Base-by-base conservation (phyloP, 352 stramenopile species). In the Thraustochytrium sp. region DNA sequence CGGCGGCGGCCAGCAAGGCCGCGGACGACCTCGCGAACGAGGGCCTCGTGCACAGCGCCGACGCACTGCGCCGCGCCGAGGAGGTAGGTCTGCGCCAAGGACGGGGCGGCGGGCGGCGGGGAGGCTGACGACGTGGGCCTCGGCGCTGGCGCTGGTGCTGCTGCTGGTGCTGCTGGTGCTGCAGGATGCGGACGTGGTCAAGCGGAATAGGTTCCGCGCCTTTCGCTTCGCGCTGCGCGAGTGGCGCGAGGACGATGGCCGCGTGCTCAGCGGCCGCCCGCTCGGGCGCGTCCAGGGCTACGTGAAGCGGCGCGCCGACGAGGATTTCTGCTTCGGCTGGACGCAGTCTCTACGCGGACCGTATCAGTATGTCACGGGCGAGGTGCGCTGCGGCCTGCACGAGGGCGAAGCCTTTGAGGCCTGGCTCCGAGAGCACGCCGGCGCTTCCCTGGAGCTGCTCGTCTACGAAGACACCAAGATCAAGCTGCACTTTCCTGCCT, bases 391-490 rank as follows among this genome's bases (percentile, higher is more conserved):
- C 62, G 62, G 62, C 8, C 8, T 11, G 11, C 23, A 38, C 11
- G 36, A 21, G 11, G 40, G 36, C 26, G 37, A 75, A 11, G 38
- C 48, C 11, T 53, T 72, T 13, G 5, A 53, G 37, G 13, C 23
- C 16, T 75, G 62, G 62, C 36, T 75, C 4, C n/a, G 53, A 51
- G 2, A 36, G 38, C 62, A 26, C 26, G 44, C 40, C 2, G 44
- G 44, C 1, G 36, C 11, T 21, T 21, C 31, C 36, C 11, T 75
- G 16, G 13, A 26, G 4, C 13, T 36, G 44, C 62, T 26, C 38
- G 62, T 54, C 5, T 75, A 75, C 34, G 37, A 2, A n/a, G 29
- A 75, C 29, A 54, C 37, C 8, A 75, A 75, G 62, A 75, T 75
- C 38, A 21, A 29, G 18, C 62, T 75, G 1, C 62, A 75, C 8